Evolutionary conservation across 176 grass and related monocot genomes (phyloP).

Genomic region (Thinopyrum elongatum): DNA sequence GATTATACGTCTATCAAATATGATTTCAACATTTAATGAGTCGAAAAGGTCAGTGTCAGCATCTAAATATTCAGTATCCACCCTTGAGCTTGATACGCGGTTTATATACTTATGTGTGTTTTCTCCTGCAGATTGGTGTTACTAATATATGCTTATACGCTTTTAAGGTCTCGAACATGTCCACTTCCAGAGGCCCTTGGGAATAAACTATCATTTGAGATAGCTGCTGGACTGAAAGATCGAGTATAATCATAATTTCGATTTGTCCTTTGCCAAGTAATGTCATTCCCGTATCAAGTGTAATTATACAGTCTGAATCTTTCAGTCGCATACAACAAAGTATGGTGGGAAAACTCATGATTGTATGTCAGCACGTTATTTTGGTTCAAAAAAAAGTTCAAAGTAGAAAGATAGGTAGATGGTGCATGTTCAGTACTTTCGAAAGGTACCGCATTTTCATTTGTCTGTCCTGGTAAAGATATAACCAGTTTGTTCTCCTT

Average conservation of each 20-base stretch:
- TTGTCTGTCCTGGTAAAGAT: no score
- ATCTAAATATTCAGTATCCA: slow-evolving; percentile 14
- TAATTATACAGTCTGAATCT: slow-evolving; percentile 71
- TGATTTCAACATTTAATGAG: slow-evolving; percentile 2
- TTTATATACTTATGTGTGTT: slow-evolving; percentile 2
- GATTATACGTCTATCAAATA: not conserved
- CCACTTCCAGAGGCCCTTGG: slow-evolving; percentile 81
- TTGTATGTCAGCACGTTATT: slow-evolving; percentile 20
- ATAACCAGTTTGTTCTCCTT: not conserved
- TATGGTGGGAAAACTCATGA: slow-evolving; percentile 80
- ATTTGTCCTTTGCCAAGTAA: slow-evolving; percentile 45
- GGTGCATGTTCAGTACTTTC: no score
- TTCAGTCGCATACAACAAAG: slow-evolving; percentile 67
- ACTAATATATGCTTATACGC: slow-evolving; percentile 74
- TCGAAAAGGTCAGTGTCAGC: not conserved
- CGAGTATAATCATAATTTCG: slow-evolving; percentile 71
- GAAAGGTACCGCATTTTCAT: no score
- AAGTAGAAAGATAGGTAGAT: no score
- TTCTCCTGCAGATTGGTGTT: slow-evolving; percentile 73
- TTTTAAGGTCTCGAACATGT: slow-evolving; percentile 76
- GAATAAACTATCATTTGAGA: slow-evolving; percentile 76
- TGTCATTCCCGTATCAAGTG: slow-evolving; percentile 73
- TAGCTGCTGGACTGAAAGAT: slow-evolving; percentile 82
- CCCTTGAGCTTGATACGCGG: slow-evolving; percentile 4
- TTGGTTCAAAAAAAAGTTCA: no score